phyloP scores from a whole-genome alignment of 768 basidiomycete genomes.

The Butyriboletus loyo region DNA sequence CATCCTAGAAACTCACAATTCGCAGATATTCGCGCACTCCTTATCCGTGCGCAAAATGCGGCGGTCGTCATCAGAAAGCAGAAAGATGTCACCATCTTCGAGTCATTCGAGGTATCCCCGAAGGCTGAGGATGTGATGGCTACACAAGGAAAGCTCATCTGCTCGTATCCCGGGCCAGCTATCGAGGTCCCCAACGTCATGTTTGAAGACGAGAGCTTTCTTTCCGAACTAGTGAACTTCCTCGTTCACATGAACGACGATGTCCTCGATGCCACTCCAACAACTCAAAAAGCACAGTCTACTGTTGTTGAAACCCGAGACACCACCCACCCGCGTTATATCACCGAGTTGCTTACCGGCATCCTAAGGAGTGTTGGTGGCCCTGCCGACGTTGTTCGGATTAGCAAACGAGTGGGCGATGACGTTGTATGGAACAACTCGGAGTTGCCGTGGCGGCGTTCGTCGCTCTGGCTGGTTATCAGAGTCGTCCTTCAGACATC shows the following conservation, averaged over 20 bases:
- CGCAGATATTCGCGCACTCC: constrained; percentile 36
- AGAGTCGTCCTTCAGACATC: constrained; percentile 34
- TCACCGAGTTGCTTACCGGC: constrained; percentile 47
- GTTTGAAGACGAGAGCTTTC: constrained; percentile 32
- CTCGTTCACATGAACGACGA: constrained; percentile 19
- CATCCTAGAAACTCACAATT: neutral
- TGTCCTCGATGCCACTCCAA: constrained; percentile 15
- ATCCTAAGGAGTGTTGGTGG: constrained; percentile 41
- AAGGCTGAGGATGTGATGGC: constrained; percentile 34
- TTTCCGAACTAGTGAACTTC: constrained; percentile 36
- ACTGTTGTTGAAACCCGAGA: constrained; percentile 38
- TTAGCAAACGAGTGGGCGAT: constrained; percentile 24
- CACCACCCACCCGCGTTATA: constrained; percentile 43
- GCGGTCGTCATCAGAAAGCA: constrained; percentile 40
- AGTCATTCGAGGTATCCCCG: constrained; percentile 40
- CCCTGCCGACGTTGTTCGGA: constrained; percentile 22
- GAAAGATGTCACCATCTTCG: constrained; percentile 28
- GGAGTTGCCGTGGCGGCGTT: constrained; percentile 33
- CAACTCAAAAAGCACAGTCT: constrained; percentile 37
- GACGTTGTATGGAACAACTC: constrained; percentile 24
- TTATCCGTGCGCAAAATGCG: constrained; percentile 33
- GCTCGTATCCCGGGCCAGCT: constrained; percentile 47
- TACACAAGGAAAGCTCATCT: constrained; percentile 40
- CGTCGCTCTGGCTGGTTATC: constrained; percentile 36
- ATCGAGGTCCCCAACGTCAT: constrained; percentile 32